Evolutionary conservation across 257 asterid species (phyloP), one percentile per base, ranked within the genome.

Genomic region (Mentha longifolia): DNA sequence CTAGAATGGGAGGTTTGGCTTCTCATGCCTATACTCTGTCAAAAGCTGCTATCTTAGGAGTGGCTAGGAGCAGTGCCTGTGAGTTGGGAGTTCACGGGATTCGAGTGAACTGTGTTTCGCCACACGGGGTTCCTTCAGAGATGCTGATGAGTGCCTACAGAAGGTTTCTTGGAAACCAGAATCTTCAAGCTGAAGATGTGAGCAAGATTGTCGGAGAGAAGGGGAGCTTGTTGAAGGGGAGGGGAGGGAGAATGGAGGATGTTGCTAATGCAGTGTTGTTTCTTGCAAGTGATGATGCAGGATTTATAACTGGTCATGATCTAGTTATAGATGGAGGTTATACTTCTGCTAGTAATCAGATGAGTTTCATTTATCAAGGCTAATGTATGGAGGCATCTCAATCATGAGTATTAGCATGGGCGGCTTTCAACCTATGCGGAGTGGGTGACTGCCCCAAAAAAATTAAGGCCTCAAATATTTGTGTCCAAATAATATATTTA

Each of bases 71-170:
- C 69, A 78, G 89, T 0, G 98, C 96, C 9, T 89, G 98, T 47
- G 98, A 89, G 79, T 37, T 92, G 6, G 98, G 98, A 0, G 76
- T 17, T 3, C 81, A 92, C 33, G 92, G 96, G 73, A 89, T 92
- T 5, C 84, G 96, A 0, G 96, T 92, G 68, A 92, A 92, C 28
- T 87, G 96, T 28, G 68, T 92, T 3, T 86, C 90, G 0, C 98
- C 98, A 0, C 98, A 92, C 13, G 98, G 96, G 9, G 92, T 92
- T 31, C 91, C 97, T 0, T 78, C 98, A 0, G 97, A 92, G 75
- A 83, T 92, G 91, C 92, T 92, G 4, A 37, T 84, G 86, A 59
- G 76, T 7, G 89, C 87, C 0, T 89, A 37, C 51, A 72, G 85
- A 37, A 73, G 61, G 80, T n/a, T 82, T 47, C 86, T 88, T 0